Conservation (phyloP, 2,329 filamentous ascomycete genomes). For the Zalaria sp. region DNA sequence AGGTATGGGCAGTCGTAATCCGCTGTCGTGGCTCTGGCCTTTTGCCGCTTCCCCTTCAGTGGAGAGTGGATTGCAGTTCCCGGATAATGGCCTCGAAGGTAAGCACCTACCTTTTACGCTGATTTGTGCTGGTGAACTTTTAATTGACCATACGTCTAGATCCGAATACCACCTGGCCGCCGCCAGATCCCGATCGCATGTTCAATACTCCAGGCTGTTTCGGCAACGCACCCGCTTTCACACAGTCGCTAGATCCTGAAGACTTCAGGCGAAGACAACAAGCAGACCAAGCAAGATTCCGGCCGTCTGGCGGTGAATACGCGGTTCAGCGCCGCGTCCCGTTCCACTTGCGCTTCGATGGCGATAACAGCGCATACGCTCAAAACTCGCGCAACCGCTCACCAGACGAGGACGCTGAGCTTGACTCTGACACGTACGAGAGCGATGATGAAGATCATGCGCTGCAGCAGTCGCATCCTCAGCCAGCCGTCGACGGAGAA, state of each 20-base stretch:
- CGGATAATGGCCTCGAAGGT: constrained; percentile 67
- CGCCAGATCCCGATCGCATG: constrained; percentile 35
- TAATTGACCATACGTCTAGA: constrained; percentile 8
- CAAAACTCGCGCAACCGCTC: constrained; percentile 1
- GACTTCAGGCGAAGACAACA: constrained; percentile 41
- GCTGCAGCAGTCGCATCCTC: constrained; percentile 10
- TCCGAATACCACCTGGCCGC: constrained; percentile 29
- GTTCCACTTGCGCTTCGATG: constrained; percentile 27
- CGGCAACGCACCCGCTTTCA: constrained; percentile 18
- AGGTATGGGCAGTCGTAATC: constrained; percentile 58
- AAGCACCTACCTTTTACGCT: constrained; percentile 12
- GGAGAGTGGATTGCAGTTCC: constrained; percentile 44
- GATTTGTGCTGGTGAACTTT: too few relatives aligned
- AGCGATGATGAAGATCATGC: constrained; percentile 14
- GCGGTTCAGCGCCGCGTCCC: constrained; percentile 23
- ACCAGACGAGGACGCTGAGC: constrained; percentile 5
- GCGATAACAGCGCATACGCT: not conserved
- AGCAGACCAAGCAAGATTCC: constrained; percentile 32
- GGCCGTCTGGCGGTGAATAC: constrained; percentile 12
- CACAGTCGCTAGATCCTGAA: constrained; percentile 27
- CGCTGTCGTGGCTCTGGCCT: constrained; percentile 56
- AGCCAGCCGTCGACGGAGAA: constrained; percentile 12
- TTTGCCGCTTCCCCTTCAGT: constrained; percentile 39
- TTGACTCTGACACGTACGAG: constrained; percentile 10
- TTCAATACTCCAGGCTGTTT: constrained; percentile 13